phyloP scores from a whole-genome alignment of 306 rosid genomes.

The Lathyrus aphaca region DNA sequence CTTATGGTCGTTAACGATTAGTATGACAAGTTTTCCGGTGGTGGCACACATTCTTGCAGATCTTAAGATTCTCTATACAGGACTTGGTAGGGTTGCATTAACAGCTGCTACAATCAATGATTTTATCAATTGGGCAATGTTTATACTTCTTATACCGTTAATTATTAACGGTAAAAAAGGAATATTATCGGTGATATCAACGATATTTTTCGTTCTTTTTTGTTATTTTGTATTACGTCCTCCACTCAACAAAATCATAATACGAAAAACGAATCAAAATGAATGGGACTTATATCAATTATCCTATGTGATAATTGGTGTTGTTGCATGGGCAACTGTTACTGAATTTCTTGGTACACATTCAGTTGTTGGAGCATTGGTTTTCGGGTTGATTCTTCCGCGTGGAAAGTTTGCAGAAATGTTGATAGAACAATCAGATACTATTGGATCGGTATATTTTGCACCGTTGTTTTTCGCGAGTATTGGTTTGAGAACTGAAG shows the following conservation, averaged over 20 bases:
- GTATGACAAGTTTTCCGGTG: constrained; percentile 46
- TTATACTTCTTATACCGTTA: constrained; percentile 33
- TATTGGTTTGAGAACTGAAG: constrained; percentile 25
- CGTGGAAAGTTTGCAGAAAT: constrained; percentile 39
- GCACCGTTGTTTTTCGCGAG: constrained; percentile 44
- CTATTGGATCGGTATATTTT: constrained; percentile 28
- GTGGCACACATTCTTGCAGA: constrained; percentile 43
- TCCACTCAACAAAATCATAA: neutral
- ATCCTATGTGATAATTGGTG: constrained; percentile 35
- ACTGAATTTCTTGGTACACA: constrained; percentile 49
- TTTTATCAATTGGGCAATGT: constrained; percentile 44
- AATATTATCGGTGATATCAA: neutral
- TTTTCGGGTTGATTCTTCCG: constrained; percentile 45
- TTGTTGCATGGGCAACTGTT: constrained; percentile 21
- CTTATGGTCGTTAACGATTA: constrained; percentile 32
- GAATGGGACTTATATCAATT: constrained; percentile 29
- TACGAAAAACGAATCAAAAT: neutral
- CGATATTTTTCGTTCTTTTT: neutral
- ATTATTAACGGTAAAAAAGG: neutral
- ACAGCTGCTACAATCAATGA: constrained; percentile 44
- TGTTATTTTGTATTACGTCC: constrained; percentile 41
- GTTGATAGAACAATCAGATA: constrained; percentile 41
- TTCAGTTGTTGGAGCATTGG: constrained; percentile 44
- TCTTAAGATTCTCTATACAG: constrained; percentile 48
- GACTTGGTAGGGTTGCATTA: constrained; percentile 42